Conservation (phyloP, 768 basidiomycete genomes). For the Gloeopeniophorella convolvens region DNA sequence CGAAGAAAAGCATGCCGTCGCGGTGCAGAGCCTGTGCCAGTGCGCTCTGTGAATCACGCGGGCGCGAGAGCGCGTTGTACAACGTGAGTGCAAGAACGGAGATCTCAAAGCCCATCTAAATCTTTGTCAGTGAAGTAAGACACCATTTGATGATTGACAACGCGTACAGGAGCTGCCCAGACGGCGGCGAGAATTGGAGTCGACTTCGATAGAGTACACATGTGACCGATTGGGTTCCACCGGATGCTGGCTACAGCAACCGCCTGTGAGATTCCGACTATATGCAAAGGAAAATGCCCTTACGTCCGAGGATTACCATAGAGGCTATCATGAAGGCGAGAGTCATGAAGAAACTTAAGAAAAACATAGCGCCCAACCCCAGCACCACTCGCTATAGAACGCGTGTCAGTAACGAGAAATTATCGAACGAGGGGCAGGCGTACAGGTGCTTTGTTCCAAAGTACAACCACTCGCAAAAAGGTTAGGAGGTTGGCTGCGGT, state of each 20-base stretch:
- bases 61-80: slow-evolving; percentile 32
- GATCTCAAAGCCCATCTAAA: slow-evolving; percentile 32
- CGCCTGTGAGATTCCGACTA: neutral
- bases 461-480: slow-evolving; percentile 29
- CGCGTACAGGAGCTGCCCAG: slow-evolving; percentile 31
- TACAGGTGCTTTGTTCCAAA: slow-evolving; percentile 33
- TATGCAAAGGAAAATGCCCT: neutral
- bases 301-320: neutral
- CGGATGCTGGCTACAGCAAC: slow-evolving; percentile 23
- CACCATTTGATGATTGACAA: neutral
- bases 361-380: slow-evolving; percentile 24
- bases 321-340: slow-evolving; percentile 21
- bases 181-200: slow-evolving; percentile 23
- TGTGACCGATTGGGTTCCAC: slow-evolving; percentile 21
- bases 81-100: slow-evolving; percentile 28
- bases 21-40: slow-evolving; percentile 28
- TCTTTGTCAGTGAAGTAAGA: neutral
- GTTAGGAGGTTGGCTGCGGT: slow-evolving; percentile 30
- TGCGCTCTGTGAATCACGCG: slow-evolving; percentile 25
- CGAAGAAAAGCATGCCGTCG: slow-evolving; percentile 33
- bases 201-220: slow-evolving; percentile 27
- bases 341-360: slow-evolving; percentile 25
- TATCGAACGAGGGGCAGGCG: neutral
- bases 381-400: slow-evolving; percentile 20
- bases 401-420: neutral